Evolutionary conservation across 192 early-diverging fungal genomes (phyloP).

Genomic region (Allomyces macrogynus): DNA sequence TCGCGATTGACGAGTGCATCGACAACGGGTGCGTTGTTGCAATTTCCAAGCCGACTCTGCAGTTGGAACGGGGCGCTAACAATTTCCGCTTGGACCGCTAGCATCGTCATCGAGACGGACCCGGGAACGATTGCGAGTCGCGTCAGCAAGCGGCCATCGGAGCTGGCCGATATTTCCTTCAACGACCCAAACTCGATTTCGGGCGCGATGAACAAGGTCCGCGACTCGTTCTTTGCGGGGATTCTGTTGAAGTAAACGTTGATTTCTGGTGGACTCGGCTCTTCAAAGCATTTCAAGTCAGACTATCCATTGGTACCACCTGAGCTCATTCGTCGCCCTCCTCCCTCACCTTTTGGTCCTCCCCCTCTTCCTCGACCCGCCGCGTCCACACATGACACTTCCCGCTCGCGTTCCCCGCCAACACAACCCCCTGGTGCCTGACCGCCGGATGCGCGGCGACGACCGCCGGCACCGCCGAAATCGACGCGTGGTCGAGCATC

Average conservation of each 20-base stretch:
- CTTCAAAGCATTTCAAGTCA: too few species aligned
- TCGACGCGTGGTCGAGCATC: background rate
- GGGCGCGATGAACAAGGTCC: background rate
- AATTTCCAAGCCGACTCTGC: background rate
- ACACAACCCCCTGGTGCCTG: background rate
- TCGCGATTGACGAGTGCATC: slow-evolving; percentile 82
- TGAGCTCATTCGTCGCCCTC: too few species aligned
- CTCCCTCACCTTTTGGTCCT: too few species aligned
- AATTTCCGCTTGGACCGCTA: slow-evolving; percentile 4
- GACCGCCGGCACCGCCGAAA: background rate
- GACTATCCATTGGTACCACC: too few species aligned
- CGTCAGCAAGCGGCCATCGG: slow-evolving; percentile 53
- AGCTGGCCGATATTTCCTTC: slow-evolving; percentile 48
- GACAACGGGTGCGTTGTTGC: slow-evolving; percentile 39
- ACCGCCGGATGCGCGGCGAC: background rate
- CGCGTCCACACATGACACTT: background rate
- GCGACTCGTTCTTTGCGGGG: background rate
- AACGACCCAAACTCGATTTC: slow-evolving; percentile 21
- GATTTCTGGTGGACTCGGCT: background rate
- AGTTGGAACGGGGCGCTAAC: background rate
- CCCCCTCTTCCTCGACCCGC: too few species aligned
- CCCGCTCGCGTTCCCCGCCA: background rate
- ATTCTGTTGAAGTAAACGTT: background rate
- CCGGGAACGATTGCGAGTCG: slow-evolving; percentile 49
- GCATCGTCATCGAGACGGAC: slow-evolving; percentile 56